Base-by-base conservation (phyloP, 2,329 filamentous ascomycete genomes). In the Rhexocercosporidium sp. region DNA sequence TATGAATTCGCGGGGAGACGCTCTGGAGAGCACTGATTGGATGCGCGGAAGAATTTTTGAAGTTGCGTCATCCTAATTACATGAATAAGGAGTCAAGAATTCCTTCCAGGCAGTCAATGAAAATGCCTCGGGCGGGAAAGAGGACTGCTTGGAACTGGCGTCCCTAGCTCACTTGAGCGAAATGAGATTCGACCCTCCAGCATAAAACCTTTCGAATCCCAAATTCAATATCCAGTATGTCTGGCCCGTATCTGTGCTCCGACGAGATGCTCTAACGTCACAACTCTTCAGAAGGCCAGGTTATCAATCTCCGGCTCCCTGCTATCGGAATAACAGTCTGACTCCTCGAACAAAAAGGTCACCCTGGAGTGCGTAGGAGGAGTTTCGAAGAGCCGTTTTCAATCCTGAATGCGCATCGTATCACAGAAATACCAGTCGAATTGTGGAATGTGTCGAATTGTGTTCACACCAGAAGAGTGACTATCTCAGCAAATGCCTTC, bases 161-260 rank as follows among this genome's bases (percentile, higher is more conserved):
- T 47, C 20, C 12, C 7, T 6, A 11, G n/a, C 44, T 39, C 54
- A 57, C 54, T 57, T 57, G 54, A 57, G 54, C 54, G 4, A 9
- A 11, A 20, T 41, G 9, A 7, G n/a, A 14, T 20, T 7, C 9
- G 2, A 12, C 54, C 20, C 12, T 25, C 31, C 18, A 8, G 11
- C 3, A 16, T 3, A n/a, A 16, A 56, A n/a, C 4, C 14, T 25
- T 11, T 12, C 9, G 8, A 8, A 25, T 41, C 18, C 1, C 12
- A 1, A 39, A 16, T 47, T 56, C 62, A 16, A 29, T n/a, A 11
- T 63, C 49, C 51, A 41, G 22, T 44, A 71, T 89, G 86, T 89
- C 78, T 81, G 82, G 81, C 86, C 86, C 86, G 87, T 89, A 90
- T 90, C 87, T 90, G 88, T 90, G 86, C 86, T 86, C 81, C 80